Evolutionary conservation across 2,329 filamentous ascomycete genomes (phyloP), one percentile per base, ranked within the genome.

Genomic region (Monilinia fructicola): DNA sequence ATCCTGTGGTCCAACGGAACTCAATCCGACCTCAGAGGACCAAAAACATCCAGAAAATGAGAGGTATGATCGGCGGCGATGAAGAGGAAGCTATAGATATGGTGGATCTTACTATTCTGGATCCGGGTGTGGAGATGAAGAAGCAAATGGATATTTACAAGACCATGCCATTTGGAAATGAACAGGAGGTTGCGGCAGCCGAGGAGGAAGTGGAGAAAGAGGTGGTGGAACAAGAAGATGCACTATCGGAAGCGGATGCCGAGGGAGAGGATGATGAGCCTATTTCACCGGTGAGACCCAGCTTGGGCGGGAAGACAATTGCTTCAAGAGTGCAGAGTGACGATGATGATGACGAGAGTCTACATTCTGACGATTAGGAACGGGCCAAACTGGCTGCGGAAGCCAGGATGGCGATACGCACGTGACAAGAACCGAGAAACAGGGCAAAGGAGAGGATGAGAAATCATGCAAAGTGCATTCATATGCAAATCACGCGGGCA

Each of bases 1-100:
- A 90, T 72, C 88, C 88, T 4, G 82, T 90, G 69, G 84, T 90
- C 78, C 86, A 89, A 76, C 84, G 85, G 64, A 85, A 82, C 56
- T 81, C 82, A 28, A 85, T 90, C 72, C 81, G 86, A 54, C 86
- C 85, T 40, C 86, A 88, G 77, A 83, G 87, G 67, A 84, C 82
- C 68, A 88, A 85, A 80, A 87, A 87, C 74, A 87, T 88, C 70
- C 82, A 84, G 55, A 83, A 84, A 42, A 72, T 72, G 58, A 70
- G 68, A 53, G 54, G 54, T 16, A 40, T 44, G 21, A 53, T 64
- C 14, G 48, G 58, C 18, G 40, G 48, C 23, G 61, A 54, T 21
- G 65, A 65, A 18, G 61, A 56, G 38, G 54, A 64, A 35, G 31
- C 53, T n/a, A 54, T 54, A 26, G 65, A 67, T 67, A 44, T 64